These are phyloP conservation scores for Moesziomyces sp. DNA, from an alignment of 1,284 basidiomycete genomes.

Conservation along the genomic window DNA sequence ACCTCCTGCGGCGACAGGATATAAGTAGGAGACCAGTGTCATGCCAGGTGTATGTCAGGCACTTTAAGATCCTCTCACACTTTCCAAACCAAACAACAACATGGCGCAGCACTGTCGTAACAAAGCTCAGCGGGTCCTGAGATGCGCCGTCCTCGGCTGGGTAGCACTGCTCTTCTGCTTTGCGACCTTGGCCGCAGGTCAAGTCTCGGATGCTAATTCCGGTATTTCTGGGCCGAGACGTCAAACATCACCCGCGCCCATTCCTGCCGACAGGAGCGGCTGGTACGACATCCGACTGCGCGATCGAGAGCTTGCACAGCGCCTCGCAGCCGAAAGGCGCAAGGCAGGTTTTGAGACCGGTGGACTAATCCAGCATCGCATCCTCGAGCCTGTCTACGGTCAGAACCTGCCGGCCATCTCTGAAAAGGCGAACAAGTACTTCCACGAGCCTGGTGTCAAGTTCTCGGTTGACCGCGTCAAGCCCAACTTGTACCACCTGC, in stretches of 20 bases:
- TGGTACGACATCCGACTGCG: neutral
- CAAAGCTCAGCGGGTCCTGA: no score
- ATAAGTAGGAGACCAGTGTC: no score
- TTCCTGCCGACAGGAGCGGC: neutral
- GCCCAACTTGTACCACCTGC: neutral
- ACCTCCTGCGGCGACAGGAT: no score
- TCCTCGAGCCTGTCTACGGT: neutral
- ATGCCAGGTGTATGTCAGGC: no score
- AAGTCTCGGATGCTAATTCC: neutral
- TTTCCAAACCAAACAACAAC: no score
- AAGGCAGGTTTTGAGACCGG: neutral
- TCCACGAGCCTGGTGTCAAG: neutral
- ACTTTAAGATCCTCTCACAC: no score
- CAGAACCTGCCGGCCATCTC: neutral
- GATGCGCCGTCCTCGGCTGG: no score
- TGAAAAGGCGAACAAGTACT: neutral
- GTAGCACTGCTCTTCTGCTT: no score
- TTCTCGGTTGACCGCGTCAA: neutral
- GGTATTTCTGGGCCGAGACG: neutral
- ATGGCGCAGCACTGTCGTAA: no score
- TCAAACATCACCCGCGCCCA: neutral
- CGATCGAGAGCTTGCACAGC: neutral
- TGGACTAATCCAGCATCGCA: neutral
- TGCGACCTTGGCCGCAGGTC: no score
- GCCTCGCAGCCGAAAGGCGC: neutral